Evolutionary conservation across 495 filamentous ascomycete species (phyloP), one percentile per base, ranked within the genome.

Genomic region (Apiosordaria backusii): DNA sequence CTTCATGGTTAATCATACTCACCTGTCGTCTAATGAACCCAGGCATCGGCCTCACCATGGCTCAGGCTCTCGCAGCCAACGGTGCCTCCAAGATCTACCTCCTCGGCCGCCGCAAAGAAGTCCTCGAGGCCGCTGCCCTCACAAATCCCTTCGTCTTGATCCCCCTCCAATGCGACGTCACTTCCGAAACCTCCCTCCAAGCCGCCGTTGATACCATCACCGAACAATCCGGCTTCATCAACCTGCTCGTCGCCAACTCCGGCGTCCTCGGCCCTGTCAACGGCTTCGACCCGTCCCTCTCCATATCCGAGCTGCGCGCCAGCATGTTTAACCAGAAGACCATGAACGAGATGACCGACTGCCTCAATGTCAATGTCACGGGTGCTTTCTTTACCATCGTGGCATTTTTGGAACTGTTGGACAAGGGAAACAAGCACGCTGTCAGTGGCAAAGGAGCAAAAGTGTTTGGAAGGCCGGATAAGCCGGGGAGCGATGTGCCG

Each of bases 11-110:
- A n/a, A n/a, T n/a, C n/a, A n/a, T n/a, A n/a, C n/a, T 19, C 21
- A 18, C 25, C 19, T 1, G 45, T 0, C 16, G 7, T 29, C 4
- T 50, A 22, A 16, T 58, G 27, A 7, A 3, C 10, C 6, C 35
- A 88, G 88, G 88, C 4, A 87, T 91, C 68, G 89, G 88, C 15
- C 74, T 83, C 2, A 85, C 83, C 76, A 90, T 90, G 81, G 81
- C 89, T 1, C 80, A 80, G 62, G 87, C 87, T 29, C 83, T 92
- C 7, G 87, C 81, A 3, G 57, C 69, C 60, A 87, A 89, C 68
- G 90, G 90, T 13, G 89, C 89, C 1, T 67, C 71, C 16, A 87
- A 85, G 69, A 84, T 92, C 60, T 92, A 90, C 79, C 86, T 92
- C 69, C 71, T 90, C 54, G 89, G 88, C 25, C 80, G 90, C 4